Evolutionary conservation across 148 eudicot genomes (phyloP).

Genomic region (Limonium bicolor): DNA sequence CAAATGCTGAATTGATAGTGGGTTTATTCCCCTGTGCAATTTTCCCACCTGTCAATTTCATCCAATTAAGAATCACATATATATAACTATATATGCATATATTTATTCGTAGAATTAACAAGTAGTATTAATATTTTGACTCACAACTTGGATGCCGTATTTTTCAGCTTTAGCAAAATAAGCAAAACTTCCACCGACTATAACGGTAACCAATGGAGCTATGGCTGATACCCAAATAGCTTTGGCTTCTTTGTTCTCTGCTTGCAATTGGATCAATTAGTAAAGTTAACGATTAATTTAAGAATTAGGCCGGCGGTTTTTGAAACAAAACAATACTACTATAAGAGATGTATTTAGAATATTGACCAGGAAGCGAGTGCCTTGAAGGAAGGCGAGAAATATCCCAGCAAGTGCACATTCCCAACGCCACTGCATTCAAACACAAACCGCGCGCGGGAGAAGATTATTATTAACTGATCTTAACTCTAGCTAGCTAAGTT

Average conservation of each 20-base stretch:
- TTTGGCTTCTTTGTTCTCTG: constrained; percentile 69
- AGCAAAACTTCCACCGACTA: constrained; percentile 51
- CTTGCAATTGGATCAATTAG: not conserved
- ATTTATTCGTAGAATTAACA: not conserved
- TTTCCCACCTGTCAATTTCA: constrained; percentile 42
- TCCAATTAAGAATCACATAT: not conserved
- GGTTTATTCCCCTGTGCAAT: constrained; percentile 70
- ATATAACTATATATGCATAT: not conserved
- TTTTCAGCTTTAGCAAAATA: constrained; percentile 59
- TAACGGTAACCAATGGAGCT: constrained; percentile 41
- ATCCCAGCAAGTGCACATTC: constrained; percentile 39
- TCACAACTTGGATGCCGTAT: constrained; percentile 60
- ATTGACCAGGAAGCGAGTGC: constrained; percentile 42
- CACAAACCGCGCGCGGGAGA: no score
- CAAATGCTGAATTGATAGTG: constrained; percentile 28
- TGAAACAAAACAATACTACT: not conserved
- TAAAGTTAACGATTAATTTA: not conserved
- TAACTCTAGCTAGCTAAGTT: no score
- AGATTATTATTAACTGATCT: no score
- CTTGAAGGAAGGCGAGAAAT: constrained; percentile 53
- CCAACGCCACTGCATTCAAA: constrained; percentile 79
- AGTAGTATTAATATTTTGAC: constrained; percentile 8
- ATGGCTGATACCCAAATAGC: constrained; percentile 19
- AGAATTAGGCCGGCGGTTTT: not conserved
- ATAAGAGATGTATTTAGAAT: not conserved